phyloP scores from a whole-genome alignment of 75 land plant genomes.

The Cryptomeria japonica region DNA sequence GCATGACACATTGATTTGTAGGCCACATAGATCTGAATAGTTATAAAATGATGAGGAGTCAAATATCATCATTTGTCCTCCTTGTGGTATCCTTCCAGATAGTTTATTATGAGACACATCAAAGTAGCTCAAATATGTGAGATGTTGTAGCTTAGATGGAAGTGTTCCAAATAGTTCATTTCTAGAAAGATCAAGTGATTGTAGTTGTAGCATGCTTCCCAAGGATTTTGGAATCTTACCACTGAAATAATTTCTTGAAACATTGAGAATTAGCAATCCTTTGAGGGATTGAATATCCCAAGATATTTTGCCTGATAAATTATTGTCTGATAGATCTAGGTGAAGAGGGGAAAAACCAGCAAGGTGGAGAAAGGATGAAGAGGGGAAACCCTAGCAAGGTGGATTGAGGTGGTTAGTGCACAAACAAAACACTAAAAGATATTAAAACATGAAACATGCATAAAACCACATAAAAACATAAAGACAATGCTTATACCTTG shows the following conservation, averaged over 20 bases:
- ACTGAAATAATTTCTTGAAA: not conserved
- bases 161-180: no score
- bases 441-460: no score
- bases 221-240: no score
- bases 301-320: not conserved
- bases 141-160: not conserved
- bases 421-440: no score
- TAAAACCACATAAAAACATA: no score
- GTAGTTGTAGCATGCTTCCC: not conserved
- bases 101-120: not conserved
- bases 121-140: not conserved
- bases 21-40: not conserved
- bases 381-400: no score
- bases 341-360: no score
- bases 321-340: not conserved
- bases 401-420: no score
- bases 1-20: no score
- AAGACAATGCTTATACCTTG: no score
- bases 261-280: not conserved
- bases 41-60: not conserved
- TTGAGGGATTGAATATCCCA: not conserved
- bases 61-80: not conserved
- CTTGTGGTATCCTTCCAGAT: not conserved
- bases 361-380: no score
- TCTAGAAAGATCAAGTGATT: not conserved